Evolutionary conservation across 2,329 filamentous ascomycete species (phyloP).

Genomic region (Monilinia vaccinii-corymbosi): DNA sequence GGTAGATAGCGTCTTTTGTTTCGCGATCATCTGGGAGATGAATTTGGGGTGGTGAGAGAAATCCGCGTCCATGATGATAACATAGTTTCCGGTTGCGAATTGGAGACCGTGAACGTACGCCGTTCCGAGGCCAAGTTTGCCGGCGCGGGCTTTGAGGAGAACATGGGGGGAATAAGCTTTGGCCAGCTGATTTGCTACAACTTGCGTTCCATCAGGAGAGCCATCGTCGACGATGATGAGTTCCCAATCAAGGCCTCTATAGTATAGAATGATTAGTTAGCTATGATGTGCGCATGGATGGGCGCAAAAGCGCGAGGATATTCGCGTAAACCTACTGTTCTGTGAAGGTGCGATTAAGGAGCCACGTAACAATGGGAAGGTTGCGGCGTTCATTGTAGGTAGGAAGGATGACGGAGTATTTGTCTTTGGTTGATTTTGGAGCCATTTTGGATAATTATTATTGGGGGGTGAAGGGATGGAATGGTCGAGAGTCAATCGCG

Average conservation of each 20-base stretch:
- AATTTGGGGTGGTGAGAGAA: constrained; percentile 99
- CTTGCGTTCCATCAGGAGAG: constrained; percentile 90
- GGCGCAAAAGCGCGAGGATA: neutral
- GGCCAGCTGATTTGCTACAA: constrained; percentile 82
- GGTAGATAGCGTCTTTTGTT: constrained; percentile 48
- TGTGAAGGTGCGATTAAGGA: constrained; percentile 86
- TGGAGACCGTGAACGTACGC: constrained; percentile 44
- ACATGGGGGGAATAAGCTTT: constrained; percentile 75
- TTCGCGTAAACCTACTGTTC: constrained; percentile 54
- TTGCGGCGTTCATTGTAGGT: constrained; percentile 99
- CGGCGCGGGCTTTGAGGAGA: constrained; percentile 75
- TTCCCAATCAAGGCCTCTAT: constrained; percentile 89
- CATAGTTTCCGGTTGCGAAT: constrained; percentile 83
- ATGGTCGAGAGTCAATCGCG: neutral
- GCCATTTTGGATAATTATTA: constrained; percentile 3
- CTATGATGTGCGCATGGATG: neutral
- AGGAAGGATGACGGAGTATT: constrained; percentile 94
- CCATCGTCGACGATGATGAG: constrained; percentile 97
- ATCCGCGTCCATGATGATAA: constrained; percentile 99
- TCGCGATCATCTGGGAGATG: constrained; percentile 85
- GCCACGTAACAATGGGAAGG: constrained; percentile 89
- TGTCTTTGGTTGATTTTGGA: constrained; percentile 44
- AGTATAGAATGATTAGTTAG: neutral
- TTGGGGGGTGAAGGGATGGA: neutral
- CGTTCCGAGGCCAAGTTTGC: constrained; percentile 41